Evolutionary conservation across 2,329 filamentous ascomycete species (phyloP).

Genomic region (Paramyrothecium roridum): DNA sequence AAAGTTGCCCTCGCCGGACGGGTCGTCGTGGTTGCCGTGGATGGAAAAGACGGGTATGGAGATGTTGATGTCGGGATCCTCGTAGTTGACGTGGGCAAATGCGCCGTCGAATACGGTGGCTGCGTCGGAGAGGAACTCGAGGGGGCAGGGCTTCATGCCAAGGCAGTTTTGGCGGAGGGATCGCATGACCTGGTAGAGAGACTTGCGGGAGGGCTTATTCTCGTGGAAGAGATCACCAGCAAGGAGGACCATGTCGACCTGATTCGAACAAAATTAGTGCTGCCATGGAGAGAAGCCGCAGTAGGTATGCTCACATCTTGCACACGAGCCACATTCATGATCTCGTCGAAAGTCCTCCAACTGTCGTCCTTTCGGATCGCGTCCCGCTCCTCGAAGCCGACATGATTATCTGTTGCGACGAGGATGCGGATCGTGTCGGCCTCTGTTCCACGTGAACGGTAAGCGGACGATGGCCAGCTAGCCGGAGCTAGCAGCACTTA

Average conservation of each 20-base stretch:
- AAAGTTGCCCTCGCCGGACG: constrained; percentile 90
- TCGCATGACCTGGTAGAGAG: constrained; percentile 96
- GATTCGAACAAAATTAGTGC: background rate
- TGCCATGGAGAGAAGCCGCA: background rate
- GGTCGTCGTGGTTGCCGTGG: constrained; percentile 97
- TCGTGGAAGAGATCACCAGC: constrained; percentile 97
- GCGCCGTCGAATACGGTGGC: constrained; percentile 86
- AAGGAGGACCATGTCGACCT: constrained; percentile 94
- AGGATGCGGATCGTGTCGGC: constrained; percentile 92
- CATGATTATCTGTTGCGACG: constrained; percentile 94
- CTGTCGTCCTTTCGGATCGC: constrained; percentile 94
- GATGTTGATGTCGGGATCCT: constrained; percentile 95
- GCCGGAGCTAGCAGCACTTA: constrained; percentile 5
- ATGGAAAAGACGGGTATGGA: constrained; percentile 98
- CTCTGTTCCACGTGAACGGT: constrained; percentile 24
- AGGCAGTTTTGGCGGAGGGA: constrained; percentile 90
- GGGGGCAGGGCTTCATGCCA: constrained; percentile 90
- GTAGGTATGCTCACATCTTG: constrained; percentile 58
- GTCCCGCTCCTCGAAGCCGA: constrained; percentile 92
- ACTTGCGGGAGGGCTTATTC: constrained; percentile 93
- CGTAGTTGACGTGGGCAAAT: constrained; percentile 95
- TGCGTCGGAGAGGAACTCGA: constrained; percentile 92
- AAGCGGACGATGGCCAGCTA: too few relatives aligned
- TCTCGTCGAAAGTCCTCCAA: constrained; percentile 93
- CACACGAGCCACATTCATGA: constrained; percentile 82